phyloP scores from a whole-genome alignment of 2,329 filamentous ascomycete species.

The Ophiostoma quercus region DNA sequence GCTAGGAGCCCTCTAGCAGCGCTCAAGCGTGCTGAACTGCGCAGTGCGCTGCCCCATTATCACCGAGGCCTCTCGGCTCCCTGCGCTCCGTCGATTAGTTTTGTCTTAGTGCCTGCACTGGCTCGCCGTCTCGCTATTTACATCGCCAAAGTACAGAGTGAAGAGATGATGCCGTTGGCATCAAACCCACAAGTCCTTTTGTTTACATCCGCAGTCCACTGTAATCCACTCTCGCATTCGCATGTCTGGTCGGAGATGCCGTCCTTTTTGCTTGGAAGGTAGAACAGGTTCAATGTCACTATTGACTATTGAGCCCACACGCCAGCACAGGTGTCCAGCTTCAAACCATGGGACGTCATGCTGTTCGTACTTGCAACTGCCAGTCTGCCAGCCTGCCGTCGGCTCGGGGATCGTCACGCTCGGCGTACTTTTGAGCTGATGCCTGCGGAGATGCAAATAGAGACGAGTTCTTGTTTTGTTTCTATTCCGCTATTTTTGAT shows the following conservation, averaged over 20 bases:
- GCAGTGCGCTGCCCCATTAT: not conserved
- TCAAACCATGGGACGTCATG: no score
- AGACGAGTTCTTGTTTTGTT: no score
- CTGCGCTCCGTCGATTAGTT: not conserved
- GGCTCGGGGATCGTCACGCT: not conserved
- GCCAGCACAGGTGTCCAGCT: not conserved
- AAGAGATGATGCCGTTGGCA: no score
- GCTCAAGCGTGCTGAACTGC: not conserved
- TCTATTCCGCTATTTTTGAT: no score
- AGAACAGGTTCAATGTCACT: not conserved
- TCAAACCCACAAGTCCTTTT: not conserved
- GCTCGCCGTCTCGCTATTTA: not conserved
- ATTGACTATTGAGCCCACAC: not conserved
- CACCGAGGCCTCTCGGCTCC: slow-evolving; percentile 6
- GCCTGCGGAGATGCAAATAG: not conserved
- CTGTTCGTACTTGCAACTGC: not conserved
- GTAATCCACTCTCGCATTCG: not conserved
- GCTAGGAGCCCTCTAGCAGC: not conserved
- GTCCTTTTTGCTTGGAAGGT: not conserved
- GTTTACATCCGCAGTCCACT: not conserved
- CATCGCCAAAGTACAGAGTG: no score
- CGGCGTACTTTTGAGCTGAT: not conserved
- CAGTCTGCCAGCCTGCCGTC: not conserved
- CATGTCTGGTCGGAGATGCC: not conserved
- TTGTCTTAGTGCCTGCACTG: not conserved